Conservation (phyloP, 805 yeast species). For the Saccharomycopsis sp. region DNA sequence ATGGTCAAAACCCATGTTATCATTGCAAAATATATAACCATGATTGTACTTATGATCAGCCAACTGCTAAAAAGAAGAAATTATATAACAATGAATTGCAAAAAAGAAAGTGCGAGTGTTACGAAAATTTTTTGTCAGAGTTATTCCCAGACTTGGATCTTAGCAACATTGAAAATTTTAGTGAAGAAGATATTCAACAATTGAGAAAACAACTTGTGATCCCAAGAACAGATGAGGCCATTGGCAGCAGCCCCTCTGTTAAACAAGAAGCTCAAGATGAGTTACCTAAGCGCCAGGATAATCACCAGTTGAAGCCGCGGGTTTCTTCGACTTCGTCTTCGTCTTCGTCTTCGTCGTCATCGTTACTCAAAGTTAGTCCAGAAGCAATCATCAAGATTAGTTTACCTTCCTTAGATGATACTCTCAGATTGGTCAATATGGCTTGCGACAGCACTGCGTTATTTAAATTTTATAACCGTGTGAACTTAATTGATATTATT, state of each 20-base stretch:
- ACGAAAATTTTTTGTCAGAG: constrained; percentile 31
- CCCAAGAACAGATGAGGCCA: no score
- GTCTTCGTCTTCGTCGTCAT: no score
- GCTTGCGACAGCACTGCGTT: constrained; percentile 85
- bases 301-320: no score
- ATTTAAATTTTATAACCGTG: constrained; percentile 77
- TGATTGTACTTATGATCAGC: constrained; percentile 79
- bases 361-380: no score
- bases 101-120: constrained; percentile 21
- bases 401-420: constrained; percentile 69
- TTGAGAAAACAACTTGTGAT: not conserved
- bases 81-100: constrained; percentile 19
- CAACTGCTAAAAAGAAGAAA: constrained; percentile 46
- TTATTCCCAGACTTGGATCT: constrained; percentile 35
- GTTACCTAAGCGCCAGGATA: not conserved
- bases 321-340: no score
- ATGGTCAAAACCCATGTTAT: constrained; percentile 70
- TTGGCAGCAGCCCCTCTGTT: no score
- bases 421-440: constrained; percentile 60
- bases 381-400: constrained; percentile 49
- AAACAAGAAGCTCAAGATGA: not conserved
- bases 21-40: constrained; percentile 84
- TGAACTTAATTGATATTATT: constrained; percentile 16
- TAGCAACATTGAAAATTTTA: not conserved
- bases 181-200: not conserved